Evolutionary conservation across 768 basidiomycete genomes (phyloP).

Genomic region (Cystobasidium onofrii): DNA sequence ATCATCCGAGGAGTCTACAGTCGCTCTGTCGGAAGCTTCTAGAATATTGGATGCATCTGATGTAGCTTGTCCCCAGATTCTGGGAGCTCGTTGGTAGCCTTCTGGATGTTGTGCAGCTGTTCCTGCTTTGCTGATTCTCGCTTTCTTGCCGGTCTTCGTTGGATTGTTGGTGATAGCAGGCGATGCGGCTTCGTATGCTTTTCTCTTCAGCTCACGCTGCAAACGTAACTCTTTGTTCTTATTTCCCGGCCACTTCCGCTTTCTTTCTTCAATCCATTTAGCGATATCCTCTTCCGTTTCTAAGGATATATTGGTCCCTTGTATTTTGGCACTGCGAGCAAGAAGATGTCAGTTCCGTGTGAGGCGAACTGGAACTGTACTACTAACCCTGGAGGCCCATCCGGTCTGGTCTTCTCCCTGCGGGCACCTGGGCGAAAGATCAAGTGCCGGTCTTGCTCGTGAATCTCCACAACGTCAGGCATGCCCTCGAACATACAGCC

Average conservation of each 20-base stretch:
- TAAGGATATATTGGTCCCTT: neutral
- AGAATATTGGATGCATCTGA: neutral
- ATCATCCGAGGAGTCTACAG: neutral
- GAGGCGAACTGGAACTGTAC: neutral
- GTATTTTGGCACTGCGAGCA: neutral
- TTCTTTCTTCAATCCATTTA: conserved; percentile 17
- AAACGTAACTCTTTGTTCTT: conserved; percentile 11
- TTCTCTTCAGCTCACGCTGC: conserved; percentile 16
- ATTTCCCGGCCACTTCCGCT: conserved; percentile 23
- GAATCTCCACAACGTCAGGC: conserved; percentile 7
- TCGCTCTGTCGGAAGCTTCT: neutral
- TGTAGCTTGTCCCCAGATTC: neutral
- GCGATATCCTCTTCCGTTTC: conserved; percentile 30
- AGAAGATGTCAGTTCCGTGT: neutral
- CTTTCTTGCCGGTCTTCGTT: neutral
- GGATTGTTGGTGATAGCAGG: neutral
- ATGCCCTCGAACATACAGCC: conserved; percentile 16
- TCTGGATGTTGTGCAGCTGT: neutral
- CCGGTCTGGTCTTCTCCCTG: conserved; percentile 1
- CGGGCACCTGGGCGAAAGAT: conserved; percentile 16
- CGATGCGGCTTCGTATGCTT: conserved; percentile 13
- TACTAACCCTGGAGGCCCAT: conserved; percentile 22
- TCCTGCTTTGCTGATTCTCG: neutral
- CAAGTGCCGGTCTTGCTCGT: conserved; percentile 26
- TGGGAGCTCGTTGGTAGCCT: neutral